Conservation (phyloP, 331 rosid genomes). For the Malus hybrid region DNA sequence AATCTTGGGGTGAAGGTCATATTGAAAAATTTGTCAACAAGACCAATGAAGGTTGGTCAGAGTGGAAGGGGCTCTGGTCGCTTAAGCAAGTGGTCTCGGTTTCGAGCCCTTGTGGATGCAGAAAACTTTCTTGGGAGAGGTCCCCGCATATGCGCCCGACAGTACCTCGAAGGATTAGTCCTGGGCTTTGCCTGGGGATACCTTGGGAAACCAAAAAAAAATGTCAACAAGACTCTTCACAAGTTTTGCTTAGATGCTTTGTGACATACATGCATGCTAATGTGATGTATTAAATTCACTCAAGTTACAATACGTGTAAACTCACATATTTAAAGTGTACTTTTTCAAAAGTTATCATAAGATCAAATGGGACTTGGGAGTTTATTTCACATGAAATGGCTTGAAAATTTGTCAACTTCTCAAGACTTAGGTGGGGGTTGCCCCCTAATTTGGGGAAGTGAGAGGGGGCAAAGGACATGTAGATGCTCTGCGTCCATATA, state of each 20-base stretch:
- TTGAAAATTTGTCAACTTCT: neutral
- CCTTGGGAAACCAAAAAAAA: too few relatives aligned
- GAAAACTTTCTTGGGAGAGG: too few relatives aligned
- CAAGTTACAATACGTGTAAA: neutral
- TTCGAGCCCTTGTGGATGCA: too few relatives aligned
- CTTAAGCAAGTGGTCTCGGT: too few relatives aligned
- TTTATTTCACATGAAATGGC: neutral
- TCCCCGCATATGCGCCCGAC: too few relatives aligned
- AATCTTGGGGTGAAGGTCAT: too few relatives aligned
- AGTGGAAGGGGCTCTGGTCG: too few relatives aligned
- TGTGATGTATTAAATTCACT: too few relatives aligned
- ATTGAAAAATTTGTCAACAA: neutral
- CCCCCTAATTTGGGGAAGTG: neutral
- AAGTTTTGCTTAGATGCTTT: too few relatives aligned
- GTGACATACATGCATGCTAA: neutral
- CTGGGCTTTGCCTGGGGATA: too few relatives aligned
- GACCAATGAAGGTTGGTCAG: too few relatives aligned
- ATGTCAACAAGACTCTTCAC: neutral
- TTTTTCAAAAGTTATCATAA: neutral
- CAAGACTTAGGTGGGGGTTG: neutral
- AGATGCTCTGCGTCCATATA: slow-evolving; percentile 7
- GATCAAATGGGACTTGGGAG: neutral
- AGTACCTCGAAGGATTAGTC: too few relatives aligned
- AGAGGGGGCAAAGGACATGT: neutral
- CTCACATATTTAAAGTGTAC: neutral